Conservation (phyloP, 768 basidiomycete genomes). For the Zangia roseola region DNA sequence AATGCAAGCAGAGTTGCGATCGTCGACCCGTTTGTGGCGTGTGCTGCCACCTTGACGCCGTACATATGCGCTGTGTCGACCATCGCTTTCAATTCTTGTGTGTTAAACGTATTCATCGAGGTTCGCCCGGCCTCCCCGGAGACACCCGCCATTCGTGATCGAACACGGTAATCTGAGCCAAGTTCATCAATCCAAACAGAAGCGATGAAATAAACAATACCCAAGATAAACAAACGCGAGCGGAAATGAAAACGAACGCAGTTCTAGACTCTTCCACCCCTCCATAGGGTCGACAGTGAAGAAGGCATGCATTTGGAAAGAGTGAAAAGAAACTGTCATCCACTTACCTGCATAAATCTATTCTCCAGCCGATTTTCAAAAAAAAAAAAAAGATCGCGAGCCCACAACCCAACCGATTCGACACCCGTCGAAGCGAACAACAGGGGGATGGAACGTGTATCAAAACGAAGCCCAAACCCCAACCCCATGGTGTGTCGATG, state of each 20-base stretch:
- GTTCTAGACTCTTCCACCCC: neutral
- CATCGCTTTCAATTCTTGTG: conserved; percentile 46
- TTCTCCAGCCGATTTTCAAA: neutral
- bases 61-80: conserved; percentile 50
- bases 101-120: conserved; percentile 44
- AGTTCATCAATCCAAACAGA: neutral
- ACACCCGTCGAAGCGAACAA: neutral
- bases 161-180: conserved; percentile 49
- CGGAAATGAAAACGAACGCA: conserved; percentile 11
- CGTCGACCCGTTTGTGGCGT: conserved; percentile 38
- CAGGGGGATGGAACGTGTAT: conserved; percentile 11
- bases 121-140: conserved; percentile 34
- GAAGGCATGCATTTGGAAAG: no score
- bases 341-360: conserved; percentile 53
- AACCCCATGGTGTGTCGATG: neutral
- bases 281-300: conserved; percentile 7
- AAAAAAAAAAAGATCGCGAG: neutral
- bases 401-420: neutral
- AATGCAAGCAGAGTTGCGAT: conserved; percentile 32
- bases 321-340: neutral
- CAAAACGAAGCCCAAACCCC: conserved; percentile 7
- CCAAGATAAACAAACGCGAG: neutral
- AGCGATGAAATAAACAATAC: neutral
- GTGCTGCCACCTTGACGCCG: conserved; percentile 59
- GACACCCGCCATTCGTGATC: conserved; percentile 44